phyloP scores from a whole-genome alignment of 2,329 filamentous ascomycete species.

The Aureobasidium melanogenum region DNA sequence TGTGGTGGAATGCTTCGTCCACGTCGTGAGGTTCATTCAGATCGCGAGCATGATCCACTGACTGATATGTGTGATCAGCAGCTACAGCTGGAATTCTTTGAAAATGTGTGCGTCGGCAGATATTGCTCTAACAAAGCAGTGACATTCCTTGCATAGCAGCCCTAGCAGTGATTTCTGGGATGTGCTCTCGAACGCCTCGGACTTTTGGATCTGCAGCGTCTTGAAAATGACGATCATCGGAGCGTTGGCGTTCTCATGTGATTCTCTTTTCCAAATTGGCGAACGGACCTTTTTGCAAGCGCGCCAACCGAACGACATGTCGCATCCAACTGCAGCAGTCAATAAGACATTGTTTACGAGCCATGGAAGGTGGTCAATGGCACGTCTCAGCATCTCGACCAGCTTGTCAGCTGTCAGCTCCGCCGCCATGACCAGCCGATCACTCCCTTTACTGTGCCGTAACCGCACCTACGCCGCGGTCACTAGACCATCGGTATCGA shows the following conservation, averaged over 20 bases:
- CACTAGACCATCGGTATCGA: neutral
- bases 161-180: neutral
- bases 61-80: neutral
- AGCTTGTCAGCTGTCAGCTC: neutral
- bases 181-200: constrained; percentile 1
- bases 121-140: neutral
- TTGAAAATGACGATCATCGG: constrained; percentile 6
- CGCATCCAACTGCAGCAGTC: neutral
- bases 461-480: neutral
- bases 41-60: neutral
- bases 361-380: constrained; percentile 6
- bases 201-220: neutral
- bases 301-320: constrained; percentile 5
- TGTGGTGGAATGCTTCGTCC: neutral
- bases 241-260: constrained; percentile 6
- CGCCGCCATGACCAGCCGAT: neutral
- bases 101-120: neutral
- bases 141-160: neutral
- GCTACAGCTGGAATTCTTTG: neutral
- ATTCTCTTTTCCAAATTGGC: neutral
- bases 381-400: neutral
- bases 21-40: neutral
- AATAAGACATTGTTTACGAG: constrained; percentile 1
- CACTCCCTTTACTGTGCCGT: neutral
- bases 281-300: constrained; percentile 5